Evolutionary conservation across 805 yeast genomes (phyloP).

Genomic region (Candida maris): DNA sequence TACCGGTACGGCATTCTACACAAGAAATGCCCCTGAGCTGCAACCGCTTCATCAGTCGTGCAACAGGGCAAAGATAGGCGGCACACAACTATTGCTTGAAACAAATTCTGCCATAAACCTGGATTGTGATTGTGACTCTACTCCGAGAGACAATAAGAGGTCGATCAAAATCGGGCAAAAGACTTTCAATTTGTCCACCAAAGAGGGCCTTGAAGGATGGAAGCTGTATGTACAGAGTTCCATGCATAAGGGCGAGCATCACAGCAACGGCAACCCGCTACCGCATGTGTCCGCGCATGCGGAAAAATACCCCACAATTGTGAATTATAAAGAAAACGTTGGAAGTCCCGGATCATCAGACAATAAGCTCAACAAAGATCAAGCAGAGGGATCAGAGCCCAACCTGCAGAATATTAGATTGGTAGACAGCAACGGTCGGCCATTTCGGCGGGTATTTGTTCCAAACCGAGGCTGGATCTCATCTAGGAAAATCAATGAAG

Average conservation of each 20-base stretch:
- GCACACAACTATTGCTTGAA: not conserved
- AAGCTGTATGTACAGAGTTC: conserved; percentile 21
- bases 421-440: conserved; percentile 37
- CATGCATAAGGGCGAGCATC: conserved; percentile 2
- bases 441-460: conserved; percentile 41
- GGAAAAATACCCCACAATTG: not conserved
- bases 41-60: not conserved
- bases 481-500: conserved; percentile 15
- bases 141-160: conserved; percentile 4
- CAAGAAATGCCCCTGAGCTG: not conserved
- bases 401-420: conserved; percentile 10
- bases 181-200: conserved; percentile 30
- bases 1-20: not conserved
- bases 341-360: no score
- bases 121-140: not conserved
- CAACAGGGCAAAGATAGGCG: not conserved
- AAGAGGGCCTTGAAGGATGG: conserved; percentile 29
- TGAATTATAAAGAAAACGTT: no score
- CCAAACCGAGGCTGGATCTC: conserved; percentile 51
- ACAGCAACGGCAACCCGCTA: no score
- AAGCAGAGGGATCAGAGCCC: not conserved
- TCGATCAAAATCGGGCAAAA: conserved; percentile 17
- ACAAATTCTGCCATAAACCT: not conserved
- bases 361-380: not conserved
- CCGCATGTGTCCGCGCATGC: no score